Percentiles rank a stretch among this genome's conserved stretches.
These are phyloP conservation scores for Tinospora cordifolia DNA, from an alignment of 164 flowering plant genomes.

Conservation along the genomic window DNA sequence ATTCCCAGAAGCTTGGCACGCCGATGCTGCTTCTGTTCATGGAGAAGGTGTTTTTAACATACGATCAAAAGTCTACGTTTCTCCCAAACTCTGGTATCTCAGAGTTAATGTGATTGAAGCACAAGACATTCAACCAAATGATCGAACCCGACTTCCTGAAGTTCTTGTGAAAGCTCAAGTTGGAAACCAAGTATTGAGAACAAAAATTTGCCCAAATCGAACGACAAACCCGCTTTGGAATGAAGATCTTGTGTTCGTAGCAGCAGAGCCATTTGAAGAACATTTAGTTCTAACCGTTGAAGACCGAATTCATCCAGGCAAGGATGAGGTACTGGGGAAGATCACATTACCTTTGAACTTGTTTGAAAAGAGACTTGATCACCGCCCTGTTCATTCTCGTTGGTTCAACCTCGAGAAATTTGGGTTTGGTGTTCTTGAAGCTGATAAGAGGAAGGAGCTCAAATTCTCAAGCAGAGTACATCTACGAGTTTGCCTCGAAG, in stretches of 20 bases:
- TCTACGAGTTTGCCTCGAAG: constrained; percentile 68
- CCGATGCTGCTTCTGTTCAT: constrained; percentile 70
- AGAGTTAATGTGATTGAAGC: constrained; percentile 91
- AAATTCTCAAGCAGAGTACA: constrained; percentile 71
- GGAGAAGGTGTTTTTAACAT: constrained; percentile 73
- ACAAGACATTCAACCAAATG: constrained; percentile 61
- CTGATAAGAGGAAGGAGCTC: constrained; percentile 51
- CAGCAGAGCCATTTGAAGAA: constrained; percentile 83
- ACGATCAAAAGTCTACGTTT: constrained; percentile 77
- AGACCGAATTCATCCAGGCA: constrained; percentile 36
- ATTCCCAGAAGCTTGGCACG: constrained; percentile 81
- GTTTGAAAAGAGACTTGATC: constrained; percentile 66
- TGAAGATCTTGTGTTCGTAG: constrained; percentile 72
- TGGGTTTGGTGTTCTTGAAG: constrained; percentile 59
- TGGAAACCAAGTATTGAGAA: constrained; percentile 66
- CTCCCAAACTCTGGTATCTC: constrained; percentile 89
- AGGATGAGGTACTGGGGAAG: constrained; percentile 53
- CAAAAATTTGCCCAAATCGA: constrained; percentile 36
- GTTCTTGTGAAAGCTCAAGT: constrained; percentile 56
- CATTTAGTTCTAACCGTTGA: constrained; percentile 49
- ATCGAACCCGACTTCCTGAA: constrained; percentile 47
- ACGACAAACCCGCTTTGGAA: constrained; percentile 74
- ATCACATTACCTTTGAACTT: constrained; percentile 32
- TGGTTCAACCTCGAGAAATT: constrained; percentile 81
- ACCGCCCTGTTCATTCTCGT: constrained; percentile 57